Base-by-base conservation (phyloP, 805 yeast species). In the Wickerhamomyces alni region DNA sequence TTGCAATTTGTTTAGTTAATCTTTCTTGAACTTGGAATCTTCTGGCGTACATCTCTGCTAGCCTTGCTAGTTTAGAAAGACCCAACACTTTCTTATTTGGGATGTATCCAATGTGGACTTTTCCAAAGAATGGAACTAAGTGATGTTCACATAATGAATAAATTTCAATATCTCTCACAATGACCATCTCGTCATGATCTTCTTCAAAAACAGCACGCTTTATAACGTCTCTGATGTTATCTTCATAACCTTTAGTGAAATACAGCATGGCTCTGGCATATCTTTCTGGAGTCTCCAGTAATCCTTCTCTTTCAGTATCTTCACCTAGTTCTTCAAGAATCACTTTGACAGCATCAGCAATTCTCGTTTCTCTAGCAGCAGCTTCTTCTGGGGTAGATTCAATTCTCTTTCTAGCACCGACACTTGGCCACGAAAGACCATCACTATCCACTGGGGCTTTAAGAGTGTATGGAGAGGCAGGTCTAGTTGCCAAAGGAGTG, bases 141-240 rank as follows among this genome's bases (percentile, higher is more conserved):
- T 93, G 99, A 61, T 93, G 99, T 65, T 93, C 99, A 64, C 99
- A 93, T 39, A 93, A 69, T 3, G 96, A 87, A 60, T 81, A 85
- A 39, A 93, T 77, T 52, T 87, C 96, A 42, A 93, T 93, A 62
- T 93, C 97, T 57, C 91, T 75, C 19, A 93, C 99, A 47, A 93
- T 89, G 35, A 93, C 98, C 98, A 93, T 93, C 59, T 93, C 99
- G 61, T 93, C 98, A 59, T 93, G 99, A 59, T 93, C 95, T 60
- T 93, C 98, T 60, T 93, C 97, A 53, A 93, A 93, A 7, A 93
- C 95, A 0, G 99, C 99, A 44, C 89, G 74, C 54, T 93, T 91
- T 55, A 93, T 84, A 21, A 88, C 96, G 57, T 87, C 95, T 46
- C 86, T 74, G 44, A 93, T 83, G 59, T 88, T 89, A 51, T 89